Percentiles rank a stretch among this genome's conserved stretches.
Conservation (phyloP, 2,329 filamentous ascomycete species). For the Alternaria panax region DNA sequence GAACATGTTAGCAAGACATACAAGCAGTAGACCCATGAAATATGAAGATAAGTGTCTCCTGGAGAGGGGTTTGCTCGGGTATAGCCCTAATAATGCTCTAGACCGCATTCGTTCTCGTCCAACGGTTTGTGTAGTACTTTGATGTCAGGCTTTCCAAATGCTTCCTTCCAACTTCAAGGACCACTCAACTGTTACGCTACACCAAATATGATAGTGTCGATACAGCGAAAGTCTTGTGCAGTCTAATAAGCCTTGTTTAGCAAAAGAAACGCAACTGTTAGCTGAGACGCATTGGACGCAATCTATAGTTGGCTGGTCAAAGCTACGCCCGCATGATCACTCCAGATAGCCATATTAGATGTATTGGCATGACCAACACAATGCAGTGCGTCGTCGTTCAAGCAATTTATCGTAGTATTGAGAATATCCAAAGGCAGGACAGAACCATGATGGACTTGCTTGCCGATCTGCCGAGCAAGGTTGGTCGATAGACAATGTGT, state of each 20-base stretch:
- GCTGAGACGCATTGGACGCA: neutral
- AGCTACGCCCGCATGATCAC: conserved; percentile 2
- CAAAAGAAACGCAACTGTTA: neutral
- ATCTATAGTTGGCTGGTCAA: neutral
- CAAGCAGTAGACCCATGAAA: no score
- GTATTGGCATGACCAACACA: conserved; percentile 8
- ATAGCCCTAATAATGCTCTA: no score
- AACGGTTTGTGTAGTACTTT: no score
- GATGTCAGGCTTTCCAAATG: no score
- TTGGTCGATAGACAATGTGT: neutral
- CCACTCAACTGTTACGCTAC: neutral
- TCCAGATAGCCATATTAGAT: conserved; percentile 4
- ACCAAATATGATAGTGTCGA: neutral
- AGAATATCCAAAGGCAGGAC: conserved; percentile 17
- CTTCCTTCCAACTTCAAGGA: neutral
- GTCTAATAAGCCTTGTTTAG: neutral
- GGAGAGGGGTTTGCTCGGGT: no score
- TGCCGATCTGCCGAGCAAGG: conserved; percentile 14
- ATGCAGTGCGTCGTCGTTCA: neutral
- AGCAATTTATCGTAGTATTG: conserved; percentile 26
- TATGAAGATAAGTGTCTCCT: no score
- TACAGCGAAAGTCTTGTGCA: neutral
- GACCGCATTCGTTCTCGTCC: no score
- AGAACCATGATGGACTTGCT: conserved; percentile 2
- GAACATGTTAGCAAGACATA: no score